Percentiles rank a stretch among this genome's conserved stretches.
These are phyloP conservation scores for Cupressus sempervirens DNA, from an alignment of 75 land plant genomes.

Conservation along the genomic window DNA sequence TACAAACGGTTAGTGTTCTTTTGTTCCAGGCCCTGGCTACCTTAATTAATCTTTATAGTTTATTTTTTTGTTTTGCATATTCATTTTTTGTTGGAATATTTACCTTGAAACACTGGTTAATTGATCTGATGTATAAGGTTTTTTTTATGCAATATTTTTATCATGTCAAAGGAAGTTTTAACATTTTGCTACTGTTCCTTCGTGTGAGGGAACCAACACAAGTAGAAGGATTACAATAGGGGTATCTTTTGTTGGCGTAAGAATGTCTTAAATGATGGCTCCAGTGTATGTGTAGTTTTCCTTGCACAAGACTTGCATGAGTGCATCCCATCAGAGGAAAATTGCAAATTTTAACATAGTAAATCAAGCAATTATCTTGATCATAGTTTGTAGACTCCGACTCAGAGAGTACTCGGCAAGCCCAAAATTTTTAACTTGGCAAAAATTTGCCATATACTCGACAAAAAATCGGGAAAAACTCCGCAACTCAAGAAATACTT, in stretches of 20 bases:
- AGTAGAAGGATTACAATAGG: not conserved
- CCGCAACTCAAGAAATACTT: too few relatives aligned
- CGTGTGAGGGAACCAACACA: not conserved
- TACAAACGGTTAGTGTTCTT: constrained; percentile 54
- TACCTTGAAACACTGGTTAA: not conserved
- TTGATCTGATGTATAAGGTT: not conserved
- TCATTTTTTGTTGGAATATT: not conserved
- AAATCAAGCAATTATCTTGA: not conserved
- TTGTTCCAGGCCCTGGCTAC: not conserved
- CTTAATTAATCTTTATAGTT: not conserved
- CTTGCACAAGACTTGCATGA: not conserved
- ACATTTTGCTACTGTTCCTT: not conserved
- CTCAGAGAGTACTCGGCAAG: too few relatives aligned
- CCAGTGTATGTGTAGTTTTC: not conserved
- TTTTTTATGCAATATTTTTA: not conserved
- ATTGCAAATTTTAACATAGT: not conserved
- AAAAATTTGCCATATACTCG: too few relatives aligned
- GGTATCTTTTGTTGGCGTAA: not conserved
- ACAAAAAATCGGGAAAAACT: too few relatives aligned
- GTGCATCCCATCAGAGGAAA: not conserved
- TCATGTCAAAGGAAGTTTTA: not conserved
- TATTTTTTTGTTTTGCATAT: not conserved
- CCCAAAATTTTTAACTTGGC: too few relatives aligned
- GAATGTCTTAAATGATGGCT: not conserved
- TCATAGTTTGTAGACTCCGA: too few relatives aligned